phyloP scores from a whole-genome alignment of 345 rosid genomes.

The Eucalyptus curtisii region DNA sequence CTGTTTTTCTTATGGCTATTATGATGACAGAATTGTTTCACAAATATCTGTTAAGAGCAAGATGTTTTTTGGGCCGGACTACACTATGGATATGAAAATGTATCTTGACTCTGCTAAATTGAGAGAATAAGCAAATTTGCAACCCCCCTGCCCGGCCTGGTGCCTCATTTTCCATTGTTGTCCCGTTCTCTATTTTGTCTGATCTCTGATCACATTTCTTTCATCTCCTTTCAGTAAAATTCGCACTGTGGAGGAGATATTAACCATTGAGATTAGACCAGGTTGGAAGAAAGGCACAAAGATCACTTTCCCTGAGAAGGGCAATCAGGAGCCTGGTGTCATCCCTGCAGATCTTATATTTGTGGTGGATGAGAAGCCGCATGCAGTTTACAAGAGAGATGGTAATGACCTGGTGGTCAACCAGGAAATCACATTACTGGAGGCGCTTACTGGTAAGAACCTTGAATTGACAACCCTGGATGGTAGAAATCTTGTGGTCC shows the following conservation, averaged over 20 bases:
- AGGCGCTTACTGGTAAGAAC: constrained; percentile 80
- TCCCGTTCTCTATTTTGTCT: background rate
- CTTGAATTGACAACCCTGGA: constrained; percentile 54
- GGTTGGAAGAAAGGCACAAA: constrained; percentile 99
- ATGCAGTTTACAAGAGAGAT: constrained; percentile 66
- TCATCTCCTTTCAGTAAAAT: constrained; percentile 31
- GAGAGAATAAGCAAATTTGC: background rate
- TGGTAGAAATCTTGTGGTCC: constrained; percentile 61
- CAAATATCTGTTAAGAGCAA: background rate
- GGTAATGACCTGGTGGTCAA: constrained; percentile 65
- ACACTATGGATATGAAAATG: background rate
- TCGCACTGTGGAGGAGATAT: constrained; percentile 53
- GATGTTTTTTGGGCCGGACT: background rate
- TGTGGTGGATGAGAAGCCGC: constrained; percentile 81
- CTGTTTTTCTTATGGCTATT: background rate
- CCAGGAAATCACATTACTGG: constrained; percentile 74
- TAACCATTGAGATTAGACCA: constrained; percentile 80
- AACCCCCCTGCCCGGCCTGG: background rate
- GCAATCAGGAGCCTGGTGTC: constrained; percentile 72
- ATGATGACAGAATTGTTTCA: background rate
- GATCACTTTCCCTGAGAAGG: constrained; percentile 83
- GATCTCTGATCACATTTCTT: background rate
- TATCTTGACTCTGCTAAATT: background rate
- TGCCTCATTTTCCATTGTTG: background rate
- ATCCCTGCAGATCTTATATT: constrained; percentile 76